Percentiles rank a stretch among this genome's conserved stretches.
These are phyloP conservation scores for Clarireedia sp. DNA, from an alignment of 2,329 filamentous ascomycete species.

Conservation along the genomic window DNA sequence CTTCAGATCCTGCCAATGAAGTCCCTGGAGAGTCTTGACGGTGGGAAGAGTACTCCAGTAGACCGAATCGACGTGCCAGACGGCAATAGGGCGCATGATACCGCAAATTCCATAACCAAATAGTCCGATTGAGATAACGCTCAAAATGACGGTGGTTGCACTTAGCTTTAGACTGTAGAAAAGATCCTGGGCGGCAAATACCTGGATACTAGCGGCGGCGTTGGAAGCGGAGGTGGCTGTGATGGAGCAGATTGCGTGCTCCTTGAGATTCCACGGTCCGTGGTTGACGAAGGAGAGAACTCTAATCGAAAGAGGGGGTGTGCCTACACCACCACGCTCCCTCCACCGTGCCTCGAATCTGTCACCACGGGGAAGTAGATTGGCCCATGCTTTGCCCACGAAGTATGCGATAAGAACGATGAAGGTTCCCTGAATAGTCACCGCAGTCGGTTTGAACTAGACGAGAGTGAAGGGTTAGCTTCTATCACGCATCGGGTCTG, in stretches of 20 bases:
- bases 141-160: constrained; percentile 35
- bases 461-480: neutral
- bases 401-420: constrained; percentile 52
- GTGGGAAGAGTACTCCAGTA: constrained; percentile 36
- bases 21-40: constrained; percentile 33
- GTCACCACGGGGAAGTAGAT: constrained; percentile 44
- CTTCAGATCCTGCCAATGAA: constrained; percentile 33
- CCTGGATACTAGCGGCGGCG: constrained; percentile 34
- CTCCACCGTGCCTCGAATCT: constrained; percentile 41
- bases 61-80: constrained; percentile 43
- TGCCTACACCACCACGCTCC: constrained; percentile 33
- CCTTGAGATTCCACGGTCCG: constrained; percentile 46
- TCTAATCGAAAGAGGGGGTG: constrained; percentile 35
- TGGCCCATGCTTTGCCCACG: constrained; percentile 41
- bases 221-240: constrained; percentile 47
- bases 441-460: constrained; percentile 44
- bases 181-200: constrained; percentile 38
- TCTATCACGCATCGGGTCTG: neutral
- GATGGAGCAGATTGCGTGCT: constrained; percentile 46
- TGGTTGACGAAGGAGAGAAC: constrained; percentile 40
- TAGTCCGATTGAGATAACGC: constrained; percentile 40
- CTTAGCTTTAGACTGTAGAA: constrained; percentile 37
- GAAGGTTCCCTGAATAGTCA: constrained; percentile 44
- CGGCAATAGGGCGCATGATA: constrained; percentile 36
- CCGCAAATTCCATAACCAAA: constrained; percentile 43